These are phyloP conservation scores for Cyathus striatus DNA, from an alignment of 768 basidiomycete species.

Conservation along the genomic window DNA sequence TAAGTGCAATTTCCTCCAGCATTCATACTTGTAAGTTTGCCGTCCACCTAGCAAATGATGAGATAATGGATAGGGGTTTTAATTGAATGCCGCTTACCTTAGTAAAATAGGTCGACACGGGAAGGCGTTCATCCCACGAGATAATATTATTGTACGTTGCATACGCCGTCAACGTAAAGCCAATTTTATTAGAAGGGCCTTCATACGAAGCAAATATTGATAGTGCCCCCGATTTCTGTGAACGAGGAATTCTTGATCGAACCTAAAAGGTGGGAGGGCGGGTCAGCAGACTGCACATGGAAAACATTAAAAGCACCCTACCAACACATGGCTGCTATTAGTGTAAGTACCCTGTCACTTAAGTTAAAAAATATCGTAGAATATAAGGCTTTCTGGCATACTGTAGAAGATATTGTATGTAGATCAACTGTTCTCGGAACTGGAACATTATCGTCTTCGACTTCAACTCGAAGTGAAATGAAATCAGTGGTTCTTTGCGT, in stretches of 20 bases:
- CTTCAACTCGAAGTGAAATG: conserved; percentile 54
- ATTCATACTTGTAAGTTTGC: conserved; percentile 59
- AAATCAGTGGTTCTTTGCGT: conserved; percentile 61
- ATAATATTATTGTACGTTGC: conserved; percentile 29
- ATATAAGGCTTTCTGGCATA: conserved; percentile 10
- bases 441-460: conserved; percentile 34
- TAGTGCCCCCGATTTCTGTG: conserved; percentile 33
- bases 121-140: conserved; percentile 41
- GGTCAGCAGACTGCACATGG: no score
- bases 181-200: conserved; percentile 51
- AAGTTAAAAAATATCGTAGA: neutral
- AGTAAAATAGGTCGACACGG: conserved; percentile 31
- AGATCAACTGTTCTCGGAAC: conserved; percentile 19
- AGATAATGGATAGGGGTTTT: no score
- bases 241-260: conserved; percentile 26
- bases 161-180: conserved; percentile 66
- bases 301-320: conserved; percentile 14
- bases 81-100: conserved; percentile 21
- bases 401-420: conserved; percentile 32
- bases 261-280: no score
- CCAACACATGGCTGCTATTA: conserved; percentile 46
- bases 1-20: conserved; percentile 81
- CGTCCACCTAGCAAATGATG: conserved; percentile 58
- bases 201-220: conserved; percentile 67
- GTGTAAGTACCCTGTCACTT: conserved; percentile 40